Evolutionary conservation across 768 basidiomycete genomes (phyloP), one percentile per base, ranked within the genome.

Genomic region (Termitomyces sp.): DNA sequence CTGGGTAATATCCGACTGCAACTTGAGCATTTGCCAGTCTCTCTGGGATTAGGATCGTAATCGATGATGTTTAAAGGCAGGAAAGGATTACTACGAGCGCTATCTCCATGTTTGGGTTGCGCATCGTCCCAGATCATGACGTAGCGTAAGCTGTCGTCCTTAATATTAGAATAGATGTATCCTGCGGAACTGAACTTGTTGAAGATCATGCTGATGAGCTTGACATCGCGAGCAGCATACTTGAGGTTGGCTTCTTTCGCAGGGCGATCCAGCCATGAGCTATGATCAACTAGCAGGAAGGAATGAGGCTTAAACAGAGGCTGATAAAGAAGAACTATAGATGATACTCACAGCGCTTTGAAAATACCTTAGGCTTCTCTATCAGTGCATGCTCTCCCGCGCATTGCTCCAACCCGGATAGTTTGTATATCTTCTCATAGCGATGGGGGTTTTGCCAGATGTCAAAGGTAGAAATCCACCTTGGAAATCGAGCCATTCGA

Each of bases 81-180:
- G 3, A 63, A 24, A 13, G 54, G 54, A 38, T 63, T 48, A 33
- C 51, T 59, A 9, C 53, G 58, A 48, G 46, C 49, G 3, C 11
- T 18, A 12, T 59, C 39, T n/a, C 13, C 36, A 2, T 1, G 2
- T 16, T 20, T 42, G n/a, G 58, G 16, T 49, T 18, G 45, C 32
- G 33, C 40, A 33, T 63, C 58, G 13, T 39, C 42, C 55, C 55
- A 63, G 58, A 63, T 53, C 40, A 50, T 38, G 16, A 60, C 50
- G 38, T 63, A 63, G 54, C 50, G 58, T 4, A 36, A 16, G 28
- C 58, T 60, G 32, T 60, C 62, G 9, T 53, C 42, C 13, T 2
- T 2, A 3, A 63, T 50, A 49, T 48, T 18, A 11, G 48, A 13
- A 40, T 60, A 52, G 16, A 63, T 42, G 33, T 46, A 56, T 11